phyloP scores from a whole-genome alignment of 345 rosid species.

The Psidium guajava region DNA sequence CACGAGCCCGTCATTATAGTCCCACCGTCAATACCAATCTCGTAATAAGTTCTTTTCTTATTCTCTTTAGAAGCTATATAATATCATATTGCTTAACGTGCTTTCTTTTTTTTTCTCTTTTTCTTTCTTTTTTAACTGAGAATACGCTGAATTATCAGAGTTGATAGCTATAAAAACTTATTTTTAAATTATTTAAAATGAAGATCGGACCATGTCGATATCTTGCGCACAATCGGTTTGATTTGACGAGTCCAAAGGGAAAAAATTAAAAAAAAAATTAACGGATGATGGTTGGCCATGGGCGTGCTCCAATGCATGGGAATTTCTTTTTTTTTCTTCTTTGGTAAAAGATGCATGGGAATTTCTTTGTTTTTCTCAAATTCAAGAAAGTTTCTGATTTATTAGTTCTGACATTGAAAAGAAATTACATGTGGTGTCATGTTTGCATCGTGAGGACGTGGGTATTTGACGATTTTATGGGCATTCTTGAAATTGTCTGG shows the following conservation, averaged over 20 bases:
- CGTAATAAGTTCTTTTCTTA: not conserved
- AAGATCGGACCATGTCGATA: not conserved
- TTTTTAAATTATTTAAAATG: no score
- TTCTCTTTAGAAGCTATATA: no score
- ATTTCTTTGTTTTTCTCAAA: not conserved
- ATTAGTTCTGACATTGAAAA: not conserved
- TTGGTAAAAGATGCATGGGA: no score
- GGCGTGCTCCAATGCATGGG: not conserved
- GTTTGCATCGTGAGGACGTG: not conserved
- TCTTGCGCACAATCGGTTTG: not conserved
- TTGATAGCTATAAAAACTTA: no score
- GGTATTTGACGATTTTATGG: not conserved
- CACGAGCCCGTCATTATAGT: not conserved
- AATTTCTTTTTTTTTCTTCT: not conserved
- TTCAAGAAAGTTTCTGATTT: not conserved
- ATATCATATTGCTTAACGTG: not conserved
- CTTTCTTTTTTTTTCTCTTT: no score
- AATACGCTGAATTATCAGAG: not conserved
- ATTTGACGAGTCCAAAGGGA: not conserved
- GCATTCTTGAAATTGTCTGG: not conserved
- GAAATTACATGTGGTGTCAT: not conserved
- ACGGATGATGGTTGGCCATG: not conserved
- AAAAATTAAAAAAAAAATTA: not conserved
- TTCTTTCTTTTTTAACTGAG: not conserved
- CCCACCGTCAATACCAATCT: not conserved